Evolutionary conservation across 2,329 filamentous ascomycete species (phyloP), one percentile per base, ranked within the genome.

Genomic region (Hyphodiscus sp.): DNA sequence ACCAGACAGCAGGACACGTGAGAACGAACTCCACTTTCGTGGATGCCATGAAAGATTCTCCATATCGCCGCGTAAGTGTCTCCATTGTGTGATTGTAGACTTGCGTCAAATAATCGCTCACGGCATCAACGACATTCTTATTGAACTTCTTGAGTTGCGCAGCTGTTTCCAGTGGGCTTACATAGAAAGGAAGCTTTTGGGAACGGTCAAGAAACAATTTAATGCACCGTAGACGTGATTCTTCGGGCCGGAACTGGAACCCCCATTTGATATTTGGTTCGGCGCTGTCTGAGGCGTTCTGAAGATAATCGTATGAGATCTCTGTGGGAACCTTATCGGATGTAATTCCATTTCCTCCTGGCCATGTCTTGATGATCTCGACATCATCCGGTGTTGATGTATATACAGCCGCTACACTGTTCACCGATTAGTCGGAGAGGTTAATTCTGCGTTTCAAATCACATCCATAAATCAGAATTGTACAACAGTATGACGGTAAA

Each of bases 321-420:
- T 91, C 87, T 15, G 87, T 90, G 1, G 88, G 87, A 1, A 91
- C 87, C 74, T 92, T 92, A 74, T 92, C 87, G 38, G 86, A 90
- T n/a, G 88, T 91, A 71, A 91, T 89, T 63, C 87, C 87, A 65
- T 91, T 91, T 26, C 86, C 86, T 23, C 88, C 88, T 0, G 88
- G 87, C 88, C 88, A 92, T 15, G 81, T 86, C 73, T 90, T 91
- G 73, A 91, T 90, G 63, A 91, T 89, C 67, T 91, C 86, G 54
- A 91, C 76, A 68, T 91, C 87, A 68, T 91, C 87, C 13, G 87
- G 87, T 1, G 83, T 88, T 3, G 82, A 85, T 15, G 84, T 87
- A 63, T 89, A 89, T 3, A 88, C 84, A 29, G 84, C 83, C 7
- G 86, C 86, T 54, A 89, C 85, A 51, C 81, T 83, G 67, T 29